Percentiles rank a stretch among this genome's conserved stretches.
Evolutionary conservation across 768 basidiomycete species (phyloP).

Genomic region (Hebeloma cylindrosporum): DNA sequence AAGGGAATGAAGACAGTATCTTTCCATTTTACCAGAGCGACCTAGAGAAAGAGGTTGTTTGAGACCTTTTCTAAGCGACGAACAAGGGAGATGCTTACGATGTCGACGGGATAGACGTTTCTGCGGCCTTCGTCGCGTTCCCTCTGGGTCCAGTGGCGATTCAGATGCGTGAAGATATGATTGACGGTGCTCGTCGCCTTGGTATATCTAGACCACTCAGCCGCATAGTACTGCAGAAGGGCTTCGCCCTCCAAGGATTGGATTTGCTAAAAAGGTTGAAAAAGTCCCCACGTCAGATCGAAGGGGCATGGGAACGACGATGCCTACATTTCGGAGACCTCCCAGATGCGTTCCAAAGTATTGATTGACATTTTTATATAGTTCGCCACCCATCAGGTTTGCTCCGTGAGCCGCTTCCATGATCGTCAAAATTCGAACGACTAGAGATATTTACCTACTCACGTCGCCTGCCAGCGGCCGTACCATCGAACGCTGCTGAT

Average conservation of each 20-base stretch:
- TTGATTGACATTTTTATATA: constrained; percentile 91
- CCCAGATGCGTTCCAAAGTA: constrained; percentile 88
- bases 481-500: no score
- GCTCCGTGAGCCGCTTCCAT: constrained; percentile 78
- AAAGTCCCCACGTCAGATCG: constrained; percentile 16
- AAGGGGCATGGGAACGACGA: not conserved
- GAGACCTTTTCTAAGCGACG: not conserved
- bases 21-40: constrained; percentile 97
- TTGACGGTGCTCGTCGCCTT: constrained; percentile 97
- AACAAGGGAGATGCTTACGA: constrained; percentile 51
- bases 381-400: constrained; percentile 94
- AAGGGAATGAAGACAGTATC: constrained; percentile 84
- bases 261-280: constrained; percentile 54
- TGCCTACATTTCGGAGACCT: constrained; percentile 49
- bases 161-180: constrained; percentile 95
- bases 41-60: constrained; percentile 41
- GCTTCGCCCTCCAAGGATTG: constrained; percentile 84
- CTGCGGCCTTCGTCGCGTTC: constrained; percentile 97
- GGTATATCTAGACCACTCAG: constrained; percentile 95
- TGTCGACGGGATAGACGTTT: constrained; percentile 94
- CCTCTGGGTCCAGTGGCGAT: constrained; percentile 98
- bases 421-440: constrained; percentile 33
- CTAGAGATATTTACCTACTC: constrained; percentile 31
- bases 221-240: constrained; percentile 86
- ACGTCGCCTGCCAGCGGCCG: constrained; percentile 67